Base-by-base conservation (phyloP, 768 basidiomycete species). In the Austroboletus festivus region DNA sequence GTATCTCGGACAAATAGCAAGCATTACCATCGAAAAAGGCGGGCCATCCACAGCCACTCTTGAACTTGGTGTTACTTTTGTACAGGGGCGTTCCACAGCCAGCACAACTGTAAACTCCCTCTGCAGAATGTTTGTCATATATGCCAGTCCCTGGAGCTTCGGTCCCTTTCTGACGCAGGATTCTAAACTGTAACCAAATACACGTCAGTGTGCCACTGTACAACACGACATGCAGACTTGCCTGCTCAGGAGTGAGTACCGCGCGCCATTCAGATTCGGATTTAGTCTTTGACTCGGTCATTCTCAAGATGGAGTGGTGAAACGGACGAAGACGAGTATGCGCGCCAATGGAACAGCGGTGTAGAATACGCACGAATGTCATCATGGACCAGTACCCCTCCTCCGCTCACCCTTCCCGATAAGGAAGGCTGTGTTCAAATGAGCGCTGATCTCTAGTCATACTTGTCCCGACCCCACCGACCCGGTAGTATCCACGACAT, bases 11-110 rank as follows among this genome's bases (percentile, higher is more conserved):
- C 7, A n/a, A n/a, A 9, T 23, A 30, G 37, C 48, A 19, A 20
- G 9, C 57, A 70, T 48, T 52, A 87, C 88, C 88, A 63, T 95
- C 93, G 63, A 86, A 97, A 77, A 96, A 97, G 1, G 93, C 91
- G n/a, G 94, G 93, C 93, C 93, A 97, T 20, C 93, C 93, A 60
- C 91, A 95, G 8, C 92, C 91, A 50, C 89, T 93, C 58, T 86
- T 78, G 69, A 95, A 96, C 70, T 96, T 96, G 55, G 91, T 93
- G 22, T 74, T 75, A 60, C 87, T 89, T 74, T 85, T 89, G 74
- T 95, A 96, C 42, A 96, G 70, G 1, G 92, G 85, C 3, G 89
- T 82, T 30, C 75, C 76, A 66, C 93, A 95, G 8, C 79, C 93
- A 9, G 82, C 85, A 61, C 93, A 94, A 38, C 69, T 58, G 62